A percentile compares a stretch with the other conserved stretches of the same genome.
Conservation (phyloP, 2,329 filamentous ascomycete genomes). For the Torrubiellomyces zombiae region DNA sequence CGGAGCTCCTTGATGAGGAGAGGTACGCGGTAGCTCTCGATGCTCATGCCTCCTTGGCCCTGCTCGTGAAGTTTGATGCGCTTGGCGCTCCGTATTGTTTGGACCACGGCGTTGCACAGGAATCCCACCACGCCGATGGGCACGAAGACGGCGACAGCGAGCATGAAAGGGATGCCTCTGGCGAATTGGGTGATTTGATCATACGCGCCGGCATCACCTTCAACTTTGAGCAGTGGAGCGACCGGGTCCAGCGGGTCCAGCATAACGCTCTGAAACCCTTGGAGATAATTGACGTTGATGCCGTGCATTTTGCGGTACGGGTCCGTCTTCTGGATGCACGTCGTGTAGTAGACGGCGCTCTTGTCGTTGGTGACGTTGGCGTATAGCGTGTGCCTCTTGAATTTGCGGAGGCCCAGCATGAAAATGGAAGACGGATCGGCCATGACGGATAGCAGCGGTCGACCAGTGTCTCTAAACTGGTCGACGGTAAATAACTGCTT, state of each 20-base stretch:
- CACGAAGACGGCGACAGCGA: conserved; percentile 52
- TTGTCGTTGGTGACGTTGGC: conserved; percentile 78
- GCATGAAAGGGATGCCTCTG: conserved; percentile 42
- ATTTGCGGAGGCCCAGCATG: conserved; percentile 58
- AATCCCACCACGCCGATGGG: conserved; percentile 58
- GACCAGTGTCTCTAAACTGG: conserved; percentile 65
- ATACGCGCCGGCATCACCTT: conserved; percentile 12
- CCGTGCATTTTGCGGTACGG: conserved; percentile 54
- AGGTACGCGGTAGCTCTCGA: conserved; percentile 58
- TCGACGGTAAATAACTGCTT: conserved; percentile 80
- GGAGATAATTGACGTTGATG: conserved; percentile 55
- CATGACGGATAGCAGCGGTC: conserved; percentile 63
- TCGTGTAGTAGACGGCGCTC: conserved; percentile 70
- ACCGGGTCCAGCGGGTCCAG: conserved; percentile 52
- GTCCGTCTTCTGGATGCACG: conserved; percentile 58
- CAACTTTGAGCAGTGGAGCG: conserved; percentile 23
- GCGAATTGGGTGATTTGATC: conserved; percentile 19
- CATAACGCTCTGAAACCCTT: conserved; percentile 59
- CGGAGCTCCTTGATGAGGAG: conserved; percentile 61
- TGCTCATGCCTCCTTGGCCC: conserved; percentile 49
- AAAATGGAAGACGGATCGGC: conserved; percentile 78
- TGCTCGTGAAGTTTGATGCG: conserved; percentile 63
- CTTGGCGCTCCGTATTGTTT: conserved; percentile 56
- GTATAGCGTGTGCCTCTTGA: conserved; percentile 65
- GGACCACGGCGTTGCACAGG: conserved; percentile 58